Percentiles rank a stretch among this genome's conserved stretches.
Evolutionary conservation across 2,329 filamentous ascomycete genomes (phyloP).

Genomic region (Cercospora sesami): DNA sequence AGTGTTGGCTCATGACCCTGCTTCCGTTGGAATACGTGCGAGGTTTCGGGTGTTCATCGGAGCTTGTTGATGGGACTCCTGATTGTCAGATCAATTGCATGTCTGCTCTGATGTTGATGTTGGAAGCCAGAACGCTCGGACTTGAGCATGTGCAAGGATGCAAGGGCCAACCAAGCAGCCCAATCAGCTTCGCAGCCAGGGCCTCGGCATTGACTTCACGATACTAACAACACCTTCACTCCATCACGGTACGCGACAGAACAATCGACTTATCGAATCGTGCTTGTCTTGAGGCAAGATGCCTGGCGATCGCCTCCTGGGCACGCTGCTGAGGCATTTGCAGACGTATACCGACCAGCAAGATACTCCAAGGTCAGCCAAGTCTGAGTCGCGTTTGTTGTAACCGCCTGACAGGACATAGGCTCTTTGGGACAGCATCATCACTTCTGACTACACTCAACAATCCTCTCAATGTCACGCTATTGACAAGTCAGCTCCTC

Average conservation of each 20-base stretch:
- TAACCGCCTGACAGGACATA: slow-evolving; percentile 28
- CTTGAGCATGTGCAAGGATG: background rate
- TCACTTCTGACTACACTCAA: slow-evolving; percentile 68
- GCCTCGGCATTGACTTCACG: slow-evolving; percentile 13
- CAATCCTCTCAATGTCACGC: slow-evolving; percentile 72
- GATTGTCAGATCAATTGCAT: background rate
- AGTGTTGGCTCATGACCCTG: background rate
- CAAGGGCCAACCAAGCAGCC: slow-evolving; percentile 1
- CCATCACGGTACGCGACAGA: background rate
- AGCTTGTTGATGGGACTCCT: background rate
- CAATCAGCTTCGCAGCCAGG: slow-evolving; percentile 1
- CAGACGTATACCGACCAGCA: slow-evolving; percentile 59
- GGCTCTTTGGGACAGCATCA: slow-evolving; percentile 64
- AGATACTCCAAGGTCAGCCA: slow-evolving; percentile 58
- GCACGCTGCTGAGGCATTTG: slow-evolving; percentile 64
- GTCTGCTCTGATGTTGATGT: background rate
- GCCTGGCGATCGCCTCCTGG: slow-evolving; percentile 67
- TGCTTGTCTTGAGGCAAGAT: slow-evolving; percentile 43
- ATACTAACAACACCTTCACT: background rate
- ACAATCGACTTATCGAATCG: background rate
- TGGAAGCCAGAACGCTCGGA: background rate
- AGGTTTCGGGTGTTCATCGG: background rate
- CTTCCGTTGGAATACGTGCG: background rate
- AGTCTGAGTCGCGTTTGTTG: background rate
- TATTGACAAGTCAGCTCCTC: slow-evolving; percentile 71